Conservation (phyloP, 2,329 filamentous ascomycete species). For the Nakataea oryzae region DNA sequence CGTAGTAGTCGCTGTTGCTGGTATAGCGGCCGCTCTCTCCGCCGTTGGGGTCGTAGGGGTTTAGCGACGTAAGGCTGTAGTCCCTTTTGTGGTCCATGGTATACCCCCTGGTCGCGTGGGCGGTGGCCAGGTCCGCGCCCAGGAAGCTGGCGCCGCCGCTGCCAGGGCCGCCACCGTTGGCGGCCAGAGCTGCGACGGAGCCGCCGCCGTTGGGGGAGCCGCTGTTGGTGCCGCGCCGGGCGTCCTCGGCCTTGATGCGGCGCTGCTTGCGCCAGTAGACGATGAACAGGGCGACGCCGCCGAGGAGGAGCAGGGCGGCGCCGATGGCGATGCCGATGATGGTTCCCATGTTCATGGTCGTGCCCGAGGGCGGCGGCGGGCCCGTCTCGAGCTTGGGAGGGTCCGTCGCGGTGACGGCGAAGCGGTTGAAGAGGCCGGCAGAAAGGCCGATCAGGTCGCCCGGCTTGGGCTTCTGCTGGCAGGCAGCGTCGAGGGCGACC, state of each 20-base stretch:
- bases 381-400: constrained; percentile 15
- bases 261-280: constrained; percentile 35
- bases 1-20: constrained; percentile 29
- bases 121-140: background rate
- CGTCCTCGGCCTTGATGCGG: constrained; percentile 17
- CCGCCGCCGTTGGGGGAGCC: constrained; percentile 10
- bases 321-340: constrained; percentile 43
- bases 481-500: constrained; percentile 34
- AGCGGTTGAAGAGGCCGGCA: constrained; percentile 28
- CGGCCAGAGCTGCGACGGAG: constrained; percentile 14
- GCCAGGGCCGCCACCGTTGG: constrained; percentile 7
- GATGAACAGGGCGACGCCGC: constrained; percentile 30
- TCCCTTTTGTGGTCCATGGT: constrained; percentile 20
- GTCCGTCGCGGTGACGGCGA: constrained; percentile 27
- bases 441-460: constrained; percentile 29
- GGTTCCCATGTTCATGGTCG: constrained; percentile 31
- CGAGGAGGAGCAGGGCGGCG: constrained; percentile 28
- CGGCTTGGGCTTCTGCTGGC: constrained; percentile 28
- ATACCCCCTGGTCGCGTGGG: constrained; percentile 9
- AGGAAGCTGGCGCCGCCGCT: background rate
- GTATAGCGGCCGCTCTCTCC: constrained; percentile 12
- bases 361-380: constrained; percentile 9
- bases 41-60: constrained; percentile 5
- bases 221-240: constrained; percentile 9
- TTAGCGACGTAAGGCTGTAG: background rate